Evolutionary conservation across 2,329 filamentous ascomycete species (phyloP).

Genomic region (Ceratocystiopsis sp.): DNA sequence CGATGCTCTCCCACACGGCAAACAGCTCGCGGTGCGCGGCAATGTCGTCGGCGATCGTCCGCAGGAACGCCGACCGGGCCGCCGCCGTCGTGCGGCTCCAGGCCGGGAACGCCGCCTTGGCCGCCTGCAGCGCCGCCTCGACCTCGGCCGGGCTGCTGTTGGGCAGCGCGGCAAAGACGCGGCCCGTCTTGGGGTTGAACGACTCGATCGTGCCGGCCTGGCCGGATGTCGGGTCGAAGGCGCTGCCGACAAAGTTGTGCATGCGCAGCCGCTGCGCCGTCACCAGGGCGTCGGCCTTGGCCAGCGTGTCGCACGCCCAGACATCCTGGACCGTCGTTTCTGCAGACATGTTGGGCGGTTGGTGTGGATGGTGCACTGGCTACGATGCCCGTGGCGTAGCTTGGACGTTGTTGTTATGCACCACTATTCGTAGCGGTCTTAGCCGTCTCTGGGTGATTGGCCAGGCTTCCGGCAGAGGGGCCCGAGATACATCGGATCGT

Average conservation of each 20-base stretch:
- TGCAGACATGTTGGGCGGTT: too few relatives aligned
- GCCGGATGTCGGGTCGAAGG: neutral
- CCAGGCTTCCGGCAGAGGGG: too few relatives aligned
- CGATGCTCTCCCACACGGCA: constrained; percentile 2
- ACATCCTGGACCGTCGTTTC: neutral
- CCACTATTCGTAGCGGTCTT: too few relatives aligned
- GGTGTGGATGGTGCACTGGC: too few relatives aligned
- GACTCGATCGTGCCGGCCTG: neutral
- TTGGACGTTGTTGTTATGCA: too few relatives aligned
- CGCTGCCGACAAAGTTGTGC: neutral
- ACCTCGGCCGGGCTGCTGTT: neutral
- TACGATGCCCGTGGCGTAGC: too few relatives aligned
- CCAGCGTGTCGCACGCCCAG: neutral
- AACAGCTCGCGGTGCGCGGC: neutral
- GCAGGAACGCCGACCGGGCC: neutral
- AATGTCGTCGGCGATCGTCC: neutral
- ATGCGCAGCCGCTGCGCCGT: neutral
- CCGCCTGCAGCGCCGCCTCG: neutral
- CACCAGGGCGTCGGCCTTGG: neutral
- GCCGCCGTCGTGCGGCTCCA: neutral
- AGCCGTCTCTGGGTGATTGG: too few relatives aligned
- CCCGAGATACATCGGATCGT: too few relatives aligned
- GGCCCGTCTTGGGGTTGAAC: neutral
- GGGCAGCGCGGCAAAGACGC: neutral
- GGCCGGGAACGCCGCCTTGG: neutral